A percentile compares a stretch with the other conserved stretches of the same genome.
These are phyloP conservation scores for Psilocybe azurescens DNA, from an alignment of 768 basidiomycete genomes.

Conservation along the genomic window DNA sequence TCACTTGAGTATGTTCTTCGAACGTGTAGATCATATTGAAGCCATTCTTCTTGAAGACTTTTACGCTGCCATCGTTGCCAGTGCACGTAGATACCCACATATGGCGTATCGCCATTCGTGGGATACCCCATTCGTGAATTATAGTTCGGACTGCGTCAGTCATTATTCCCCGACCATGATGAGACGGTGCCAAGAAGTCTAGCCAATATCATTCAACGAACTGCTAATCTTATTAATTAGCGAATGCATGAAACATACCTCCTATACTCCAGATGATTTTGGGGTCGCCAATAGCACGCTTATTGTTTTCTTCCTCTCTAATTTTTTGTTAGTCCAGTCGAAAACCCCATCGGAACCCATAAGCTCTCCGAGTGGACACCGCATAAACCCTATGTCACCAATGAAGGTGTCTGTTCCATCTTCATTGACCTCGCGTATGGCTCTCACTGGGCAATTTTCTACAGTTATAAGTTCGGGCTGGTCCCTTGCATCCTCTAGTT, in stretches of 20 bases:
- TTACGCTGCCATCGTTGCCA: constrained; percentile 63
- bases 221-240: background rate
- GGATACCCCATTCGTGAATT: constrained; percentile 64
- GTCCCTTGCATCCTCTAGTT: constrained; percentile 33
- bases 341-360: constrained; percentile 19
- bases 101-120: constrained; percentile 60
- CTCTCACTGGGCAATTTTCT: constrained; percentile 51
- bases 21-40: constrained; percentile 26
- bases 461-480: constrained; percentile 36
- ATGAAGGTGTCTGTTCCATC: constrained; percentile 62
- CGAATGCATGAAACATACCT: constrained; percentile 48
- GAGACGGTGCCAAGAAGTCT: constrained; percentile 66
- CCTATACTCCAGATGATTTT: constrained; percentile 66
- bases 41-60: constrained; percentile 53
- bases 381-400: constrained; percentile 48
- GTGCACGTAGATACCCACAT: constrained; percentile 50
- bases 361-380: constrained; percentile 31
- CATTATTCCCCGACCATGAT: constrained; percentile 79
- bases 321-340: constrained; percentile 43
- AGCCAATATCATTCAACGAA: background rate
- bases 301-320: constrained; percentile 45
- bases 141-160: constrained; percentile 60
- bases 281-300: constrained; percentile 51
- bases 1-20: constrained; percentile 22
- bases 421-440: constrained; percentile 57